phyloP scores from a whole-genome alignment of 768 basidiomycete genomes.

The Roridomyces roridus region DNA sequence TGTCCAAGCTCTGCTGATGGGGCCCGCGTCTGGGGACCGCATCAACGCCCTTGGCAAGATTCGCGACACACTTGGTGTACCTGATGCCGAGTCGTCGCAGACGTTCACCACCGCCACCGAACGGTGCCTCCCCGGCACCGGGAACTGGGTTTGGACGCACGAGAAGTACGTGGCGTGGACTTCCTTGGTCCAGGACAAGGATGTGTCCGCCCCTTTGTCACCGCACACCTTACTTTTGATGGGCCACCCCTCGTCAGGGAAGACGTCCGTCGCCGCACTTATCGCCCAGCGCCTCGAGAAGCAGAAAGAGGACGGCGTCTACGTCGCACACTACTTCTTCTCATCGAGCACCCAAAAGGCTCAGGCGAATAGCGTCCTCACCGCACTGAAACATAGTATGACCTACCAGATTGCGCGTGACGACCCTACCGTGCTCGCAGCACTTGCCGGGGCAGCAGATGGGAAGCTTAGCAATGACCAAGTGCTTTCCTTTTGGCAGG shows the following conservation, averaged over 20 bases:
- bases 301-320: not conserved
- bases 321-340: constrained; percentile 2
- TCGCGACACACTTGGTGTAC: not conserved
- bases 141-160: not conserved
- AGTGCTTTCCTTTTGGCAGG: not conserved
- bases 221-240: not conserved
- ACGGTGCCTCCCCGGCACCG: not conserved
- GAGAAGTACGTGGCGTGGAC: not conserved
- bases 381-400: constrained; percentile 1
- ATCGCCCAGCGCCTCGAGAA: not conserved
- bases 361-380: not conserved
- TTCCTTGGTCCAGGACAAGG: not conserved
- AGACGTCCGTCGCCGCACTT: not conserved
- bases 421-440: not conserved
- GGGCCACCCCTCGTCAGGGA: not conserved
- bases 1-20: not conserved
- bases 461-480: not conserved
- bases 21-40: not conserved
- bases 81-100: not conserved
- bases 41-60: not conserved
- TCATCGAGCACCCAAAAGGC: not conserved
- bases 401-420: not conserved
- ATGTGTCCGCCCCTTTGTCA: not conserved
- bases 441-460: not conserved
- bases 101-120: not conserved